These are phyloP conservation scores for Cubamyces lactineus DNA, from an alignment of 768 basidiomycete genomes.

Conservation along the genomic window DNA sequence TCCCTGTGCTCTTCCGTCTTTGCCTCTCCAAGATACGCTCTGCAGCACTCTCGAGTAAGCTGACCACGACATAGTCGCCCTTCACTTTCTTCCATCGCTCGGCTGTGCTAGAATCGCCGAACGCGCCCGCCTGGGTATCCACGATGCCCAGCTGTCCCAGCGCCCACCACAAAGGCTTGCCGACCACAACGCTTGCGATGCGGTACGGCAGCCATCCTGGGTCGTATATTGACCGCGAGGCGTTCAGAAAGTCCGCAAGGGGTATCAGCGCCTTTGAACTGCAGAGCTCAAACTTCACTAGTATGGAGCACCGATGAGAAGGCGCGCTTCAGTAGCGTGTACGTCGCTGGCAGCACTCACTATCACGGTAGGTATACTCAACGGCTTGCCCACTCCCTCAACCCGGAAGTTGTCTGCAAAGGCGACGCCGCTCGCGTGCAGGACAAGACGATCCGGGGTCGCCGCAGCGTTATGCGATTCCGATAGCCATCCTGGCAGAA, in stretches of 20 bases:
- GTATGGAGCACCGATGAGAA: conserved; percentile 40
- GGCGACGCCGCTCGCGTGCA: conserved; percentile 52
- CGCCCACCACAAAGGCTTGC: conserved; percentile 86
- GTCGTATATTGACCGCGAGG: conserved; percentile 66
- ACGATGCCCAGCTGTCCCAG: conserved; percentile 78
- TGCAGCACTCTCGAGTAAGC: conserved; percentile 68
- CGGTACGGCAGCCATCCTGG: conserved; percentile 69
- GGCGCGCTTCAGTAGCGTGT: neutral
- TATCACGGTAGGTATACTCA: conserved; percentile 70
- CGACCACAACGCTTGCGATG: conserved; percentile 70
- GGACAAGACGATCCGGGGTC: conserved; percentile 54
- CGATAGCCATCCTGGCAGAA: conserved; percentile 58
- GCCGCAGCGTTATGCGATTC: conserved; percentile 19
- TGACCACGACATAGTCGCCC: conserved; percentile 73
- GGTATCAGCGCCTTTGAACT: conserved; percentile 48
- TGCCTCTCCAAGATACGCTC: conserved; percentile 52
- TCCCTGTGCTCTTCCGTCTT: conserved; percentile 46
- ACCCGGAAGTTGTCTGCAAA: conserved; percentile 64
- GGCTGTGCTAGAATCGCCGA: conserved; percentile 41
- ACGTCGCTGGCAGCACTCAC: conserved; percentile 52
- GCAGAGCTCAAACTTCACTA: conserved; percentile 72
- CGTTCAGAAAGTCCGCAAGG: conserved; percentile 55
- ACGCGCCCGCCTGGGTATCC: conserved; percentile 52
- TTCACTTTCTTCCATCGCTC: conserved; percentile 58
- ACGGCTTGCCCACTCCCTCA: conserved; percentile 75